phyloP scores from a whole-genome alignment of 1,284 basidiomycete genomes.

The Apiotrichum brassicae region DNA sequence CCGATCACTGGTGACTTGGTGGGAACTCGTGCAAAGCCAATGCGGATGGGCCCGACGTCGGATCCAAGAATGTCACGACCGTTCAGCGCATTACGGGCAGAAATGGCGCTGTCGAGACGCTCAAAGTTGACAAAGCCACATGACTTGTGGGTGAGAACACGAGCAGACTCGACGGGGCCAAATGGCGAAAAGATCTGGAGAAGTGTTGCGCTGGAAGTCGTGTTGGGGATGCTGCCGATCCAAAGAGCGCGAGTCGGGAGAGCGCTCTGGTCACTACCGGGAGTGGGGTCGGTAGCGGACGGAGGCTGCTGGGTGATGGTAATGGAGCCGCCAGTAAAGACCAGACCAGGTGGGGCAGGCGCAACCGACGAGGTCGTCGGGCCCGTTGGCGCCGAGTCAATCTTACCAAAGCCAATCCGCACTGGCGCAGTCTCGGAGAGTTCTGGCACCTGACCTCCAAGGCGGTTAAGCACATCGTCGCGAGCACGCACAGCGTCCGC shows the following conservation, averaged over 20 bases:
- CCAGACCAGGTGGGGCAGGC: conserved; percentile 50
- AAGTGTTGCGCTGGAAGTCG: conserved; percentile 86
- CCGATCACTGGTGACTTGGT: conserved; percentile 55
- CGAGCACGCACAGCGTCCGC: conserved; percentile 90
- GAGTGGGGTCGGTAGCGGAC: conserved; percentile 17
- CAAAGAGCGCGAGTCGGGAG: conserved; percentile 87
- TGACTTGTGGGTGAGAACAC: conserved; percentile 84
- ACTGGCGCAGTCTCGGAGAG: conserved; percentile 90
- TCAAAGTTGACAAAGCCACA: conserved; percentile 81
- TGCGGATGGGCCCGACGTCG: conserved; percentile 90
- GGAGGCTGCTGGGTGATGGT: conserved; percentile 27
- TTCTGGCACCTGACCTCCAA: conserved; percentile 80
- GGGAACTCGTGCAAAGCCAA: conserved; percentile 93
- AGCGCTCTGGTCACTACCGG: conserved; percentile 45
- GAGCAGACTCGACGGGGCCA: conserved; percentile 91
- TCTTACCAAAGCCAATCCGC: conserved; percentile 95
- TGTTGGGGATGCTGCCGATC: conserved; percentile 91
- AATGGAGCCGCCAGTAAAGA: conserved; percentile 53
- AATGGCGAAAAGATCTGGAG: conserved; percentile 81
- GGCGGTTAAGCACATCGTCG: conserved; percentile 89
- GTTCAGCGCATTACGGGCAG: conserved; percentile 88
- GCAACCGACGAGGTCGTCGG: conserved; percentile 64
- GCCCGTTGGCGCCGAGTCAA: conserved; percentile 76
- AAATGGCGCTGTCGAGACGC: conserved; percentile 88
- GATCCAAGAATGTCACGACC: conserved; percentile 90